phyloP scores from a whole-genome alignment of 1,284 basidiomycete species.

The Sphagnurus paluster region DNA sequence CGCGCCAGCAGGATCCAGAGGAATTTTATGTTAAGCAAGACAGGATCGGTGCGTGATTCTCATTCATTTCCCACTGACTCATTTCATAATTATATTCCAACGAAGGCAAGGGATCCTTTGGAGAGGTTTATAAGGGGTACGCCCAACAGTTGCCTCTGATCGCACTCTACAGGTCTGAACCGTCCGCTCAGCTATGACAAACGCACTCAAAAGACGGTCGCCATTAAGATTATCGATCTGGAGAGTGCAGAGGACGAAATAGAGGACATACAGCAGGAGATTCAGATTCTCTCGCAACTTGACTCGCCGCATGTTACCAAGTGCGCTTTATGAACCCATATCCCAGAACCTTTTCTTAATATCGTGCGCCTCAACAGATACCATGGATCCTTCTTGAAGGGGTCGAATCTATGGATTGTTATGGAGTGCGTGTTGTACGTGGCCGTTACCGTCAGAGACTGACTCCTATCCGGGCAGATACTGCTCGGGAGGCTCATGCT shows the following conservation, averaged over 20 bases:
- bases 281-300: slow-evolving; percentile 96
- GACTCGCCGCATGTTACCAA: slow-evolving; percentile 96
- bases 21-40: slow-evolving; percentile 96
- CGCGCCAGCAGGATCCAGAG: slow-evolving; percentile 83
- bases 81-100: slow-evolving; percentile 14
- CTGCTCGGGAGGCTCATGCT: slow-evolving; percentile 84
- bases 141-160: slow-evolving; percentile 22
- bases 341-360: slow-evolving; percentile 10
- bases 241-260: slow-evolving; percentile 99
- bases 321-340: slow-evolving; percentile 45
- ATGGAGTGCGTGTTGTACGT: slow-evolving; percentile 80
- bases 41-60: slow-evolving; percentile 75
- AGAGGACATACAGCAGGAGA: slow-evolving; percentile 99
- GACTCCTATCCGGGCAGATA: slow-evolving; percentile 48
- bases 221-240: slow-evolving; percentile 98
- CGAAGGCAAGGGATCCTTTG: slow-evolving; percentile 97
- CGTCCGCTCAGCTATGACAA: slow-evolving; percentile 77
- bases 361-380: slow-evolving; percentile 53
- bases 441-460: slow-evolving; percentile 7
- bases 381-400: slow-evolving; percentile 94
- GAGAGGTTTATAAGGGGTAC: slow-evolving; percentile 96
- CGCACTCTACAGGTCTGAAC: background rate
- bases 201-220: slow-evolving; percentile 89
- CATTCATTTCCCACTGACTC: slow-evolving; percentile 8
- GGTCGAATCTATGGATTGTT: slow-evolving; percentile 96